Conservation (phyloP, 768 basidiomycete genomes). For the Strobilomyces confusus region DNA sequence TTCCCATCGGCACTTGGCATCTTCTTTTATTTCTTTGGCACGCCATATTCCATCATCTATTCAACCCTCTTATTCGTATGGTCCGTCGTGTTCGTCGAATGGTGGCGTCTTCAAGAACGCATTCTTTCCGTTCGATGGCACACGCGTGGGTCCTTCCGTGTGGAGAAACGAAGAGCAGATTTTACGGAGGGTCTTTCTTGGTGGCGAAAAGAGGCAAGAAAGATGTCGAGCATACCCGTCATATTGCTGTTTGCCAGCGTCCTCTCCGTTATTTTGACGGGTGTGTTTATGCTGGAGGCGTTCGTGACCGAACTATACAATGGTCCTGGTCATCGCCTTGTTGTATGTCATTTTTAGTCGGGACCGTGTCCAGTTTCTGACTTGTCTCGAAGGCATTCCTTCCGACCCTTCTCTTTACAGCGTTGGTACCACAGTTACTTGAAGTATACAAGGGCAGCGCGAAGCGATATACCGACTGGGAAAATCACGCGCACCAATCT, state of each 20-base stretch:
- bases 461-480: slow-evolving; percentile 73
- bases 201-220: slow-evolving; percentile 71
- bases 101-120: slow-evolving; percentile 86
- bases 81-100: slow-evolving; percentile 84
- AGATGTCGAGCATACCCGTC: slow-evolving; percentile 65
- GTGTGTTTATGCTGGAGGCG: slow-evolving; percentile 84
- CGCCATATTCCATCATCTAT: slow-evolving; percentile 73
- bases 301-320: slow-evolving; percentile 87
- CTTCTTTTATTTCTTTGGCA: slow-evolving; percentile 63
- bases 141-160: slow-evolving; percentile 69
- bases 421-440: slow-evolving; percentile 77
- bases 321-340: slow-evolving; percentile 74
- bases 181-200: slow-evolving; percentile 55
- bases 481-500: slow-evolving; percentile 84
- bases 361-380: background rate
- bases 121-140: slow-evolving; percentile 81
- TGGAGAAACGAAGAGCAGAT: slow-evolving; percentile 67
- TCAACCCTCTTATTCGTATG: slow-evolving; percentile 76
- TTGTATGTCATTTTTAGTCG: slow-evolving; percentile 49
- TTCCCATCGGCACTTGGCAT: slow-evolving; percentile 73
- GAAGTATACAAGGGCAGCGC: slow-evolving; percentile 69
- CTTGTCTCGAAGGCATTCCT: slow-evolving; percentile 53
- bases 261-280: slow-evolving; percentile 68
- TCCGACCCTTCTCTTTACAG: slow-evolving; percentile 80
- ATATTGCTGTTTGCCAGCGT: slow-evolving; percentile 69